Conservation (phyloP, 2,329 filamentous ascomycete genomes). For the Ceratocystis albifundus region DNA sequence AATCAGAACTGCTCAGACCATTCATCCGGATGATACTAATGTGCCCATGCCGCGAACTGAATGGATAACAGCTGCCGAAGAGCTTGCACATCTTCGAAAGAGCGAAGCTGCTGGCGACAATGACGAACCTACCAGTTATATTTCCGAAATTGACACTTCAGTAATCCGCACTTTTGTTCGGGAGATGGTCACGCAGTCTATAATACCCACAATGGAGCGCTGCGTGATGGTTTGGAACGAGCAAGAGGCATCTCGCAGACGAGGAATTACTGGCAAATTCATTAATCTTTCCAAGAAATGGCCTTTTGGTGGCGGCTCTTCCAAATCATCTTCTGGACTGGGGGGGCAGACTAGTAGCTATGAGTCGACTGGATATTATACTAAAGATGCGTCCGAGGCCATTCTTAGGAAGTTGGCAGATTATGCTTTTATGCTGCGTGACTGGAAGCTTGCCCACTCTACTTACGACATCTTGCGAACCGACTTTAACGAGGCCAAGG, state of each 20-base stretch:
- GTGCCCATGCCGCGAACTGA: conserved; percentile 68
- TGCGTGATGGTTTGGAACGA: conserved; percentile 90
- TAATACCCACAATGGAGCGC: conserved; percentile 93
- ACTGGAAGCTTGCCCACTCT: conserved; percentile 84
- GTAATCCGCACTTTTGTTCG: conserved; percentile 81
- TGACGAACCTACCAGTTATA: conserved; percentile 60
- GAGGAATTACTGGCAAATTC: conserved; percentile 84
- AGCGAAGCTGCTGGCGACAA: conserved; percentile 55
- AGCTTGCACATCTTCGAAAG: conserved; percentile 61
- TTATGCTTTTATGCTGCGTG: conserved; percentile 91
- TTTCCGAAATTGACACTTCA: conserved; percentile 85
- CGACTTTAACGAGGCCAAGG: conserved; percentile 91
- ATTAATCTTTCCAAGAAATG: conserved; percentile 88
- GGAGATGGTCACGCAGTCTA: conserved; percentile 89
- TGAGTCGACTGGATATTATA: conserved; percentile 70
- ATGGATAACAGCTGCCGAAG: conserved; percentile 82
- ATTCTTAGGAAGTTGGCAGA: conserved; percentile 88
- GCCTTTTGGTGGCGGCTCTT: conserved; percentile 63
- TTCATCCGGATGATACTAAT: conserved; percentile 84
- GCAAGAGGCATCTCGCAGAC: conserved; percentile 79
- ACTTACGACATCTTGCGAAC: conserved; percentile 82
- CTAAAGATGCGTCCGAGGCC: conserved; percentile 72
- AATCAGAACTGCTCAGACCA: conserved; percentile 71
- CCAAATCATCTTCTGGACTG: conserved; percentile 38
- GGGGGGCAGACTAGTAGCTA: conserved; percentile 37